These are phyloP conservation scores for Xylaria intraflava DNA, from an alignment of 495 filamentous ascomycete species.

Conservation along the genomic window DNA sequence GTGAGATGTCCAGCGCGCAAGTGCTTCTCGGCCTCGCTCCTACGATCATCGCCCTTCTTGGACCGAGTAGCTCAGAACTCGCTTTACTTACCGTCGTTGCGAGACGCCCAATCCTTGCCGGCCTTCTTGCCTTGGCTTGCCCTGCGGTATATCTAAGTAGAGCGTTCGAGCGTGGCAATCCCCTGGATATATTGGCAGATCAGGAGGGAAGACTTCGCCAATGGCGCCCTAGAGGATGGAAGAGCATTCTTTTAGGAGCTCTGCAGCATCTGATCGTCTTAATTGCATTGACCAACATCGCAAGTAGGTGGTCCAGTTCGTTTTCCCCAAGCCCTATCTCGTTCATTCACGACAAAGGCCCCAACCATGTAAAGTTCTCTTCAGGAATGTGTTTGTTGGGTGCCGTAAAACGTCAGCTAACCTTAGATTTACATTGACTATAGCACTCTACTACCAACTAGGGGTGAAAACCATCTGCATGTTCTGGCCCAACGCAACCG, in stretches of 20 bases:
- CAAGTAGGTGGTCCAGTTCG: background rate
- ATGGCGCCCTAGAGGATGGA: background rate
- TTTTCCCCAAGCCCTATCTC: background rate
- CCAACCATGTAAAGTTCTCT: too few species aligned
- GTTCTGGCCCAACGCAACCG: slow-evolving; percentile 2
- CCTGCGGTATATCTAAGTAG: slow-evolving; percentile 16
- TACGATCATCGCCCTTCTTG: slow-evolving; percentile 17
- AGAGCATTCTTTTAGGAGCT: background rate
- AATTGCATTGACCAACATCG: slow-evolving; percentile 7
- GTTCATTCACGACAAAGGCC: too few species aligned
- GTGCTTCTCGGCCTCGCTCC: slow-evolving; percentile 22
- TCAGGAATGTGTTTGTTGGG: too few species aligned
- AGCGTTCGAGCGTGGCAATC: slow-evolving; percentile 18
- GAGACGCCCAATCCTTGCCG: slow-evolving; percentile 18
- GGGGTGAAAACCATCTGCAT: slow-evolving; percentile 10
- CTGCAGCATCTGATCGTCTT: slow-evolving; percentile 11
- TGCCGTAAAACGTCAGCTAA: too few species aligned
- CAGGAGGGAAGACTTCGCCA: background rate
- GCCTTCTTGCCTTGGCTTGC: slow-evolving; percentile 15
- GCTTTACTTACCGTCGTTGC: slow-evolving; percentile 14
- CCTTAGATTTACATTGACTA: background rate
- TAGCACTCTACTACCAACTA: slow-evolving; percentile 9
- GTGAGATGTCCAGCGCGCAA: slow-evolving; percentile 11
- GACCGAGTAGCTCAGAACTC: slow-evolving; percentile 16
- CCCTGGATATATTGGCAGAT: slow-evolving; percentile 10